phyloP scores from a whole-genome alignment of 1,284 basidiomycete genomes.

The Cystobasidium slooffiae region DNA sequence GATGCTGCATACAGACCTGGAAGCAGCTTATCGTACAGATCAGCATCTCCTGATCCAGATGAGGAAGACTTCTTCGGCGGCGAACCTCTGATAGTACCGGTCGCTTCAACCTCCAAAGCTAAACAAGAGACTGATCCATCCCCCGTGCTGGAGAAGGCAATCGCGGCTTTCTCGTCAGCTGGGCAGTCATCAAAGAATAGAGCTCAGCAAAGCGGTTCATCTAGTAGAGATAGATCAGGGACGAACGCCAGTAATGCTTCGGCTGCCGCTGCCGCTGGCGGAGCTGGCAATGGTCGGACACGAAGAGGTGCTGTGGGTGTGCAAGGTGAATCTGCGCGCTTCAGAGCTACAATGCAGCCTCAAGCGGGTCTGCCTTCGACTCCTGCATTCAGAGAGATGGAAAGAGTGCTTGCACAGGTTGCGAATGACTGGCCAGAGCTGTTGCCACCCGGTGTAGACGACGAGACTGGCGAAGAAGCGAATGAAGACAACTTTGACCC shows the following conservation, averaged over 20 bases:
- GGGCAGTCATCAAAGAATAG: constrained; percentile 15
- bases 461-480: constrained; percentile 40
- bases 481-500: constrained; percentile 69
- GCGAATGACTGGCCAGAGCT: constrained; percentile 88
- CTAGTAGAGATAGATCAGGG: constrained; percentile 27
- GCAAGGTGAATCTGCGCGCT: constrained; percentile 42
- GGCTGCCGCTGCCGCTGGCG: background rate
- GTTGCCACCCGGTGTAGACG: constrained; percentile 60
- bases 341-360: constrained; percentile 21
- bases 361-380: constrained; percentile 50
- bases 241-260: constrained; percentile 7
- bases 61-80: constrained; percentile 34
- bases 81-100: constrained; percentile 20
- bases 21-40: constrained; percentile 36
- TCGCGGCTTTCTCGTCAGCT: constrained; percentile 34
- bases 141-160: constrained; percentile 34
- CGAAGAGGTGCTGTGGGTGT: constrained; percentile 42
- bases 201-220: background rate
- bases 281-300: constrained; percentile 12
- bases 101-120: constrained; percentile 12
- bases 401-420: constrained; percentile 74
- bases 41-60: constrained; percentile 30
- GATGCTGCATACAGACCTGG: constrained; percentile 26
- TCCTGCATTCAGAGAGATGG: constrained; percentile 54
- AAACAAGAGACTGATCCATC: constrained; percentile 1